Evolutionary conservation across 768 basidiomycete species (phyloP), one percentile per base, ranked within the genome.

Genomic region (Lactarius deliciosus): DNA sequence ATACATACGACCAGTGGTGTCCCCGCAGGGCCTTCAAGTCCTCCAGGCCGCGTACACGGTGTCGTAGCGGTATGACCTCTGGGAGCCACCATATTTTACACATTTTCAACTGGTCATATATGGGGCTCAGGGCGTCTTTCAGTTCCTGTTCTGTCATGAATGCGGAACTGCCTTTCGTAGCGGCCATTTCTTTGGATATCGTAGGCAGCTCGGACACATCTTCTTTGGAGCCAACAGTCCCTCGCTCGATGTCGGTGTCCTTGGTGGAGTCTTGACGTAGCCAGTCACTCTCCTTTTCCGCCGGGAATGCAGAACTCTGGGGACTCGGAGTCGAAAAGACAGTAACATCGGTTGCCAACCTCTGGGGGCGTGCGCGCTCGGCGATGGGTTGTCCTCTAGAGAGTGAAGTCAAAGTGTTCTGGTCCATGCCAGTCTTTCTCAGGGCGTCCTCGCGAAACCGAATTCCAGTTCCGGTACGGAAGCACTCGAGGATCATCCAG

Each of bases 11-110:
- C 58, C 57, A 58, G 11, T 63, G 25, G 8, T 15, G 3, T 13
- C 8, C 25, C 62, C 62, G 68, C 20, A 2, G 6, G 6, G 50
- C 22, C 50, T 2, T 53, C 50, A 32, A 13, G 45, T 64, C 10
- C 5, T 45, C 5, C 30, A 60, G 32, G 34, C 22, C 10, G 40
- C 63, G 65, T 16, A 25, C 28, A n/a, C 30, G 45, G n/a, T 61
- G 64, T 47, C 60, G 56, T 32, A 72, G 13, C 18, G 78, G 78
- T 28, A 80, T 11, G 13, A 79, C 63, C 73, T 92, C 90, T 32
- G 91, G 75, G 25, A 86, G 69, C 90, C 90, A 91, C 90, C 90
- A 91, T 0, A 58, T 61, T 56, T 70, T 77, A 25, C 75, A 66
- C 5, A 79, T 71, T n/a, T 74, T 69, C 32, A 91, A 79, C 77